These are phyloP conservation scores for Patellifolia procumbens DNA, from an alignment of 179 eudicot species.

Conservation along the genomic window DNA sequence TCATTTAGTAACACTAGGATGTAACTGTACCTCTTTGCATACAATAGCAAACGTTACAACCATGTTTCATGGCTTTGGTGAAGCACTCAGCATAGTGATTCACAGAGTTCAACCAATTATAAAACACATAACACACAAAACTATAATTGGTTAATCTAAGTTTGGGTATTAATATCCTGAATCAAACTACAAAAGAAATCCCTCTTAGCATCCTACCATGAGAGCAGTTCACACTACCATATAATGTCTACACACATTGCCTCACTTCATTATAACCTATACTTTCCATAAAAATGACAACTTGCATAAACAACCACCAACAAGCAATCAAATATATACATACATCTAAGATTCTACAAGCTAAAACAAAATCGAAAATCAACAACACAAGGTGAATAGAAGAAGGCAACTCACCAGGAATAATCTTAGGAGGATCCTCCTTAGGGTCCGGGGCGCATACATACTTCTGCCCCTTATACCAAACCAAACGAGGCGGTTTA, in stretches of 20 bases:
- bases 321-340: background rate
- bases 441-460: constrained; percentile 64
- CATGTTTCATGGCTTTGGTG: background rate
- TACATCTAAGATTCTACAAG: background rate
- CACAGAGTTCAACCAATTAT: background rate
- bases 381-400: background rate
- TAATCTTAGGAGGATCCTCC: constrained; percentile 74
- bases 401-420: constrained; percentile 67
- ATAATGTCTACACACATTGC: background rate
- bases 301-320: background rate
- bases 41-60: background rate
- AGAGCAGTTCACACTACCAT: background rate
- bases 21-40: background rate
- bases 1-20: background rate
- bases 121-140: background rate
- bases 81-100: background rate
- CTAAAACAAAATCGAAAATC: background rate
- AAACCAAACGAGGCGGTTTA: constrained; percentile 63
- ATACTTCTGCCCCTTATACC: constrained; percentile 86
- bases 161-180: background rate
- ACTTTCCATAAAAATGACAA: background rate
- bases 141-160: background rate
- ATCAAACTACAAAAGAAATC: background rate
- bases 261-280: background rate
- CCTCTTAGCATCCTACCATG: background rate